These are phyloP conservation scores for Cladosporium sp. DNA, from an alignment of 2,329 filamentous ascomycete species.

Conservation along the genomic window DNA sequence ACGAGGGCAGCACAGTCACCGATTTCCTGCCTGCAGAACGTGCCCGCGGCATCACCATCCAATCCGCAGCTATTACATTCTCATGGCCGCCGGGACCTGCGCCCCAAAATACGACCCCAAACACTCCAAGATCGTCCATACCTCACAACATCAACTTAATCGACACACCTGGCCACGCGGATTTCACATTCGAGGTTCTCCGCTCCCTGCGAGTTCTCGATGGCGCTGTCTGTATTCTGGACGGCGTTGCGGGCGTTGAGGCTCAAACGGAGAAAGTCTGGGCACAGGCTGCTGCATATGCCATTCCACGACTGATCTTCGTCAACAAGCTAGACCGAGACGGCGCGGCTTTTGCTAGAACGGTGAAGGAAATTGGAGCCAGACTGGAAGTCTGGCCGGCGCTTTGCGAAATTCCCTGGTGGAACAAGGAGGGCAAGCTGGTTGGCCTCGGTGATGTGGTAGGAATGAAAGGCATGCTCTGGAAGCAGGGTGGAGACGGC, in stretches of 20 bases:
- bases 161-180: conserved; percentile 92
- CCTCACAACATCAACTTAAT: conserved; percentile 81
- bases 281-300: conserved; percentile 79
- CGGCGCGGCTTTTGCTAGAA: conserved; percentile 73
- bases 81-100: conserved; percentile 64
- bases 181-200: conserved; percentile 95
- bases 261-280: conserved; percentile 97
- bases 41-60: conserved; percentile 90
- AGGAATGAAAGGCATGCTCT: conserved; percentile 66
- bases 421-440: conserved; percentile 66
- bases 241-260: conserved; percentile 89
- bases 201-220: conserved; percentile 83
- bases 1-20: conserved; percentile 93
- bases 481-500: conserved; percentile 61
- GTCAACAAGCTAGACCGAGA: conserved; percentile 83
- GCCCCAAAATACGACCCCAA: conserved; percentile 23
- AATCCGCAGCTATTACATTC: conserved; percentile 94
- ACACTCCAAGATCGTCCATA: conserved; percentile 43
- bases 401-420: conserved; percentile 94
- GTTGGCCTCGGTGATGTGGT: conserved; percentile 81
- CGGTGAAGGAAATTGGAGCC: conserved; percentile 76
- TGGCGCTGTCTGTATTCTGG: conserved; percentile 85
- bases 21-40: conserved; percentile 93
- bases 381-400: conserved; percentile 78
- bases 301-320: conserved; percentile 74